A percentile compares a stretch with the other conserved stretches of the same genome.
Conservation (phyloP, 1,284 basidiomycete species). For the Coniophora puteana region DNA sequence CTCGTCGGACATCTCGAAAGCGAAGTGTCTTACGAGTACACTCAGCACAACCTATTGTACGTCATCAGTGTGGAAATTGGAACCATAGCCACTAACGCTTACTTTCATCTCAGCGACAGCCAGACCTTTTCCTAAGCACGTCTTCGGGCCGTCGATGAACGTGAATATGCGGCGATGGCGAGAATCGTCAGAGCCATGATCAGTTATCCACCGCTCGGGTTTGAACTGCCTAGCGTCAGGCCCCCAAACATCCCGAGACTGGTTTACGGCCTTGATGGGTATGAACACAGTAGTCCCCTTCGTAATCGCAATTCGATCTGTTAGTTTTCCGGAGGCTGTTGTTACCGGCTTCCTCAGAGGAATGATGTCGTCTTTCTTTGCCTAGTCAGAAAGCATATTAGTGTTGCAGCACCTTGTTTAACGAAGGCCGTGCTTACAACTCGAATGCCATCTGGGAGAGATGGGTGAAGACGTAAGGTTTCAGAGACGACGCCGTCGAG, state of each 20-base stretch:
- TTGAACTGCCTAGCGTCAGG: conserved; percentile 23
- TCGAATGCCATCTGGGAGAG: background rate
- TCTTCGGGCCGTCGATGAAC: conserved; percentile 43
- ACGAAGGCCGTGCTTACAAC: conserved; percentile 17
- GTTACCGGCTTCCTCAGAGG: conserved; percentile 37
- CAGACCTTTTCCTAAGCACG: conserved; percentile 25
- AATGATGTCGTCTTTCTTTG: conserved; percentile 45
- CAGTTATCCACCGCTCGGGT: background rate
- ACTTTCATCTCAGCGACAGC: conserved; percentile 3
- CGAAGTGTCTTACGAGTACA: conserved; percentile 18
- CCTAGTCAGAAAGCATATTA: conserved; percentile 29
- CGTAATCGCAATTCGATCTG: conserved; percentile 34
- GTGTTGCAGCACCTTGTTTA: conserved; percentile 11
- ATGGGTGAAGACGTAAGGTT: background rate
- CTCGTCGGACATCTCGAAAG: conserved; percentile 15
- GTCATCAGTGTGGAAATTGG: background rate
- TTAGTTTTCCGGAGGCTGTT: conserved; percentile 25
- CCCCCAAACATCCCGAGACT: conserved; percentile 41
- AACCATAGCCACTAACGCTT: background rate
- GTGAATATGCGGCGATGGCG: conserved; percentile 39
- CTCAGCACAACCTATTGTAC: conserved; percentile 11
- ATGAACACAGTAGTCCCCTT: conserved; percentile 39
- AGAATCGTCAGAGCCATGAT: conserved; percentile 27
- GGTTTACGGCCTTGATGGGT: conserved; percentile 41
- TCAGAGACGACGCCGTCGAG: background rate